Evolutionary conservation across 2,329 filamentous ascomycete genomes (phyloP).

Genomic region (Exophiala xenobiotica): DNA sequence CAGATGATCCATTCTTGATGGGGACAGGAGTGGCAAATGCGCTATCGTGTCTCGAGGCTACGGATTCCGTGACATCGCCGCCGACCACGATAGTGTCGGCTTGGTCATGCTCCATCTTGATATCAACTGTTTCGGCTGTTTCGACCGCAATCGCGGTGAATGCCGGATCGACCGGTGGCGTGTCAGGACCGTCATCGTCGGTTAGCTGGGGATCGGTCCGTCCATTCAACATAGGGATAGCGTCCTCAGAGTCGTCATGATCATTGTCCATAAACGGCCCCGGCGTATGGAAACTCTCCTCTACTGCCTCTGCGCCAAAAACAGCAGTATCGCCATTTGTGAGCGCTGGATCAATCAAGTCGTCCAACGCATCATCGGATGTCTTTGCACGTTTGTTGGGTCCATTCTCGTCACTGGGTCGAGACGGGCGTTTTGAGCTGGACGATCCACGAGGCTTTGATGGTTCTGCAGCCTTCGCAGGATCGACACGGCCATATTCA

Average conservation of each 20-base stretch:
- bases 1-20: conserved; percentile 4
- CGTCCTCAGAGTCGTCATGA: conserved; percentile 13
- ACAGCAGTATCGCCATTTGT: conserved; percentile 9
- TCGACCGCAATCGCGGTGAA: conserved; percentile 6
- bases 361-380: conserved; percentile 18
- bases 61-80: background rate
- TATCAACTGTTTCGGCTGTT: background rate
- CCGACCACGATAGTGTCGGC: background rate
- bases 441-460: conserved; percentile 59
- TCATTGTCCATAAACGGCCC: conserved; percentile 31
- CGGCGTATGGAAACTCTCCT: conserved; percentile 17
- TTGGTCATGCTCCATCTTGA: conserved; percentile 8
- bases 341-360: conserved; percentile 28
- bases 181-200: background rate
- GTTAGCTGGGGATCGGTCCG: background rate
- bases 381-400: conserved; percentile 37
- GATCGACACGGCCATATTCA: conserved; percentile 63
- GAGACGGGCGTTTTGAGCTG: conserved; percentile 54
- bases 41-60: background rate
- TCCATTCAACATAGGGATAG: background rate
- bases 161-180: conserved; percentile 17
- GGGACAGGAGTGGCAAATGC: conserved; percentile 14
- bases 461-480: conserved; percentile 61
- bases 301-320: conserved; percentile 12
- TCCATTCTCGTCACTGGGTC: conserved; percentile 45